A percentile compares a stretch with the other conserved stretches of the same genome.
These are phyloP conservation scores for Zea mays DNA, from an alignment of 176 grass and related monocot genomes.

Conservation along the genomic window DNA sequence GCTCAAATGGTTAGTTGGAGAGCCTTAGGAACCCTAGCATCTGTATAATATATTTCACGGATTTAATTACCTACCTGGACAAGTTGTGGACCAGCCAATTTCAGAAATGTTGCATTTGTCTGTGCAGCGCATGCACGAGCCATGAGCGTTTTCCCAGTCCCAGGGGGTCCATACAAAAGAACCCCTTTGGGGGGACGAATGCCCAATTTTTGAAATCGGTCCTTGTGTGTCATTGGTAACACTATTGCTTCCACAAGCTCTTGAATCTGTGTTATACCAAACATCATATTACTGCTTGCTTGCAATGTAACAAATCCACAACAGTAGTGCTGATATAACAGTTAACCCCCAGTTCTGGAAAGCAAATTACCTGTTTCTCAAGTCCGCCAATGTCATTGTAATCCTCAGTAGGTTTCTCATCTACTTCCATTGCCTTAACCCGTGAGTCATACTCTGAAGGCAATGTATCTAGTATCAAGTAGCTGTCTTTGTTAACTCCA, in stretches of 20 bases:
- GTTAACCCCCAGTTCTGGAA: background rate
- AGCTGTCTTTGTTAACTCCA: conserved; percentile 93
- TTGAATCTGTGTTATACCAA: conserved; percentile 65
- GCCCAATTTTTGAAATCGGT: conserved; percentile 86
- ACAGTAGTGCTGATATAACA: background rate
- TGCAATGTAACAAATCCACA: background rate
- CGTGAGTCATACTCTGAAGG: conserved; percentile 90
- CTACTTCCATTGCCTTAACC: conserved; percentile 92
- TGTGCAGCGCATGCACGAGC: conserved; percentile 93
- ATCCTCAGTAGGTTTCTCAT: conserved; percentile 96
- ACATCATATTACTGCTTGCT: background rate
- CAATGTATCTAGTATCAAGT: conserved; percentile 89
- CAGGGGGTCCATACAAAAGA: conserved; percentile 93
- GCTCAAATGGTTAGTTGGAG: background rate
- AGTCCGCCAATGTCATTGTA: conserved; percentile 97
- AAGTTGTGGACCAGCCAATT: conserved; percentile 84
- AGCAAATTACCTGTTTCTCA: conserved; percentile 74
- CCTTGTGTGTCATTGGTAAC: conserved; percentile 89
- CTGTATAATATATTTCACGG: background rate
- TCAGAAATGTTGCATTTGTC: conserved; percentile 93
- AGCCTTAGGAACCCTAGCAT: background rate
- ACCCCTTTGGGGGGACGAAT: conserved; percentile 93
- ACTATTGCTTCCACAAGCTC: conserved; percentile 95
- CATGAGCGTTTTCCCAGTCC: conserved; percentile 96
- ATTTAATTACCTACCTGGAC: conserved; percentile 60